Percentiles rank a stretch among this genome's conserved stretches.
phyloP scores from a whole-genome alignment of 2,329 filamentous ascomycete species.

The Aspergillus fructus region DNA sequence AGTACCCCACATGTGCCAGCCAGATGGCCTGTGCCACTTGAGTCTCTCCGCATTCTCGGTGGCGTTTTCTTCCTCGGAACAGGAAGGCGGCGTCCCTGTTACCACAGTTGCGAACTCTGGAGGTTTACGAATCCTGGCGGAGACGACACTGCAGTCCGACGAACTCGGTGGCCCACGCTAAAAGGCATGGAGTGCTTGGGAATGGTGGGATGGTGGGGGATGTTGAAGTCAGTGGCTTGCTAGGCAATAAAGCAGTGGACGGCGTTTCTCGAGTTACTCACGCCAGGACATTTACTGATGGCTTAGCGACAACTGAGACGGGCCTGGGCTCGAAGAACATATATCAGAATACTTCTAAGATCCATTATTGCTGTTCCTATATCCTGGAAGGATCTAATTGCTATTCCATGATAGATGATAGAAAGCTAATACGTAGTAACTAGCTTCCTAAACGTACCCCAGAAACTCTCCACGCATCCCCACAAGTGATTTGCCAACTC shows the following conservation, averaged over 20 bases:
- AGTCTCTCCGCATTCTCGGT: not conserved
- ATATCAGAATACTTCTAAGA: no score
- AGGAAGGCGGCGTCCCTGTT: not conserved
- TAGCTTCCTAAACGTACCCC: not conserved
- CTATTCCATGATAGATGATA: not conserved
- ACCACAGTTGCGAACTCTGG: not conserved
- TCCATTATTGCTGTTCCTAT: not conserved
- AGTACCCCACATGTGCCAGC: not conserved
- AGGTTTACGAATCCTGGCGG: not conserved
- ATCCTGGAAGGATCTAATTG: not conserved
- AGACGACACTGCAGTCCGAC: not conserved
- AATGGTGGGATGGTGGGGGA: not conserved
- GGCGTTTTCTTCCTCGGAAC: not conserved
- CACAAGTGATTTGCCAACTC: not conserved
- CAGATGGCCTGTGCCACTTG: not conserved
- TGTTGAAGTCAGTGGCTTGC: no score
- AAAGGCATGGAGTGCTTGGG: not conserved
- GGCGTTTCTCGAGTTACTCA: not conserved
- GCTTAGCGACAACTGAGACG: not conserved
- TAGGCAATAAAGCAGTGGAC: no score
- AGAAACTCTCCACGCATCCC: constrained; percentile 1
- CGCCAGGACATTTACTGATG: not conserved
- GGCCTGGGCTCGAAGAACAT: not conserved
- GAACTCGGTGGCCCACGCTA: no score
- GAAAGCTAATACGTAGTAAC: not conserved